Conservation (phyloP, 495 filamentous ascomycete species). For the Tuber borchii region DNA sequence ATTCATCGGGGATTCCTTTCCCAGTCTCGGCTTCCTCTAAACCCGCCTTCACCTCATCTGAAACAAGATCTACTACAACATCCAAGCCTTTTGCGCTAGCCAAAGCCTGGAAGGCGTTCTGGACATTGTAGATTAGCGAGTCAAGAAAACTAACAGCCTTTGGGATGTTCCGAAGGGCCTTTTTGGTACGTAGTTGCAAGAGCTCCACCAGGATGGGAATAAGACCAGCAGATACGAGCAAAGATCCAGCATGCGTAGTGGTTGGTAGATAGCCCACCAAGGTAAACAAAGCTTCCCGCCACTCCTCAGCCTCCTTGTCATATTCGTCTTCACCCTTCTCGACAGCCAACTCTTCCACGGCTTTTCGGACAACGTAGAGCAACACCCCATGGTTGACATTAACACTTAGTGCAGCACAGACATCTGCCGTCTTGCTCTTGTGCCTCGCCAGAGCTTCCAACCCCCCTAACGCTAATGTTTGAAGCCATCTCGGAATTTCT, state of each 20-base stretch:
- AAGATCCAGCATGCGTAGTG: constrained; percentile 52
- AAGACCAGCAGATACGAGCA: constrained; percentile 77
- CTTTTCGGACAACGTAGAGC: constrained; percentile 86
- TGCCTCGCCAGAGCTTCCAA: constrained; percentile 77
- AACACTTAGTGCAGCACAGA: constrained; percentile 76
- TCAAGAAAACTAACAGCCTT: constrained; percentile 80
- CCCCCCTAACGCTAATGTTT: constrained; percentile 73
- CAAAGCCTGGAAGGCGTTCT: constrained; percentile 71
- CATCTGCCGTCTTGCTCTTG: constrained; percentile 67
- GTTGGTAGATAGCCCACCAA: constrained; percentile 71
- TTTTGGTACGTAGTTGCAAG: constrained; percentile 70
- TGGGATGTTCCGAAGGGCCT: constrained; percentile 73
- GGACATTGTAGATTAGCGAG: constrained; percentile 70
- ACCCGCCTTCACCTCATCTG: constrained; percentile 68
- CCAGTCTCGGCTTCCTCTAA: constrained; percentile 58
- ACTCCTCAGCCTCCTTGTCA: constrained; percentile 64
- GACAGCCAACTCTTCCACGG: constrained; percentile 69
- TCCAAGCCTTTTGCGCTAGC: constrained; percentile 76
- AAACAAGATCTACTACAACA: constrained; percentile 73
- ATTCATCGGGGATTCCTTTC: constrained; percentile 66
- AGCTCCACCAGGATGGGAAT: constrained; percentile 86
- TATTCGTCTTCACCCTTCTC: constrained; percentile 51
- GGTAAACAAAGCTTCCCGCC: constrained; percentile 80
- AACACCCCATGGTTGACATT: constrained; percentile 94
- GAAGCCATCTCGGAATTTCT: constrained; percentile 62